phyloP scores from a whole-genome alignment of 2,329 filamentous ascomycete genomes.

The Colletotrichum tofieldiae region DNA sequence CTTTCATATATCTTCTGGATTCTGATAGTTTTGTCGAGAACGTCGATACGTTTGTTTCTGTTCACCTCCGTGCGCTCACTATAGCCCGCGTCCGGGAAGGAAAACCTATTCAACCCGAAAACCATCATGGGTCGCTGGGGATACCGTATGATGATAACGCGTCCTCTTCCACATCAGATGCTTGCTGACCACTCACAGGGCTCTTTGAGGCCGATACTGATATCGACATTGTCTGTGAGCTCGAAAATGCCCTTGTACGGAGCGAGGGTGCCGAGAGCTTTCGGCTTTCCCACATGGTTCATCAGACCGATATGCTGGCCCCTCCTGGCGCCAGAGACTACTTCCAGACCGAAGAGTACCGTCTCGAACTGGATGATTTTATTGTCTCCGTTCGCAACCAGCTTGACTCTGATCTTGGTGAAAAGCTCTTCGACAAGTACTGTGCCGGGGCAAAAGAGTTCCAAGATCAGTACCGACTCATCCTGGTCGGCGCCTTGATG shows the following conservation, averaged over 20 bases:
- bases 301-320: conserved; percentile 15
- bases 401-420: neutral
- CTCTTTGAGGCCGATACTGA: conserved; percentile 11
- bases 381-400: neutral
- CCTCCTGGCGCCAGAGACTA: neutral
- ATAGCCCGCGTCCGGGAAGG: neutral
- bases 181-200: neutral
- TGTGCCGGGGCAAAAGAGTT: conserved; percentile 12
- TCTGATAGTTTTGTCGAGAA: neutral
- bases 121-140: conserved; percentile 26
- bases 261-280: neutral
- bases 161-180: neutral
- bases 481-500: conserved; percentile 45
- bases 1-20: neutral
- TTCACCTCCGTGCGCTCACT: neutral
- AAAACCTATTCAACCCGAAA: neutral
- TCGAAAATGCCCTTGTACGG: neutral
- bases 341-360: neutral
- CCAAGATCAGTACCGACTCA: conserved; percentile 41
- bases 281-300: neutral
- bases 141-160: neutral
- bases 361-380: neutral
- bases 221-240: neutral
- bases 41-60: too few species aligned
- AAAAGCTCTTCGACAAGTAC: conserved; percentile 13